Evolutionary conservation across 192 early-diverging fungal genomes (phyloP).

Genomic region (Gamsiella multidivaricata): DNA sequence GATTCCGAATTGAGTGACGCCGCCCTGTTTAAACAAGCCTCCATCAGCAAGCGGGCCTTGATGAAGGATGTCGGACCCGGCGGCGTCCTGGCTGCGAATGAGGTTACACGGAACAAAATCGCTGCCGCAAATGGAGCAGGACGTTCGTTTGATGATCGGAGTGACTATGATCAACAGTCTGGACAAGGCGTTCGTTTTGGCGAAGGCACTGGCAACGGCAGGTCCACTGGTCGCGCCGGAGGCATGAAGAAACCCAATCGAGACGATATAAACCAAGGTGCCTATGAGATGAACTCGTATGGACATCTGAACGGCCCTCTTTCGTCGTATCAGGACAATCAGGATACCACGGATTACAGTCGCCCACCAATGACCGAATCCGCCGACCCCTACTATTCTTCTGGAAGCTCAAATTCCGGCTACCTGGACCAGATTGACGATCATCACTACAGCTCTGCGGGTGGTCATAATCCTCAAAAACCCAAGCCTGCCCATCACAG

Average conservation of each 20-base stretch:
- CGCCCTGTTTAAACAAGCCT: conserved; percentile 46
- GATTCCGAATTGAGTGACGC: conserved; percentile 36
- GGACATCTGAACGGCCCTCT: conserved; percentile 3
- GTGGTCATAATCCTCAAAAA: background rate
- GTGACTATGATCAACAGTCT: background rate
- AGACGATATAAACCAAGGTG: background rate
- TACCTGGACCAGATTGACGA: conserved; percentile 44
- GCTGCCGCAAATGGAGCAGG: conserved; percentile 46
- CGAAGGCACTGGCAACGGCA: conserved; percentile 4
- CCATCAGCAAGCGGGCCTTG: conserved; percentile 47
- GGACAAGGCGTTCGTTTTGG: conserved; percentile 36
- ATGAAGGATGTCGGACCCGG: conserved; percentile 44
- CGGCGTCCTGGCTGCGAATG: conserved; percentile 16
- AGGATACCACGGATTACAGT: conserved; percentile 39
- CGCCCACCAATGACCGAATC: conserved; percentile 39
- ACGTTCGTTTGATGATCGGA: conserved; percentile 34
- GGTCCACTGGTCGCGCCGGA: conserved; percentile 29
- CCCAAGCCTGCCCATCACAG: conserved; percentile 24
- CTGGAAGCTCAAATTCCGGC: conserved; percentile 39
- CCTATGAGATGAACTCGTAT: conserved; percentile 46
- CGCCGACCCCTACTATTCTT: conserved; percentile 40
- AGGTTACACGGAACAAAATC: conserved; percentile 24
- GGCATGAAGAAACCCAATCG: conserved; percentile 34
- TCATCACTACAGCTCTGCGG: conserved; percentile 4
- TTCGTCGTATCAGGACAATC: conserved; percentile 19